These are phyloP conservation scores for Aspergillus sp. DNA, from an alignment of 2,329 filamentous ascomycete species.

Conservation along the genomic window DNA sequence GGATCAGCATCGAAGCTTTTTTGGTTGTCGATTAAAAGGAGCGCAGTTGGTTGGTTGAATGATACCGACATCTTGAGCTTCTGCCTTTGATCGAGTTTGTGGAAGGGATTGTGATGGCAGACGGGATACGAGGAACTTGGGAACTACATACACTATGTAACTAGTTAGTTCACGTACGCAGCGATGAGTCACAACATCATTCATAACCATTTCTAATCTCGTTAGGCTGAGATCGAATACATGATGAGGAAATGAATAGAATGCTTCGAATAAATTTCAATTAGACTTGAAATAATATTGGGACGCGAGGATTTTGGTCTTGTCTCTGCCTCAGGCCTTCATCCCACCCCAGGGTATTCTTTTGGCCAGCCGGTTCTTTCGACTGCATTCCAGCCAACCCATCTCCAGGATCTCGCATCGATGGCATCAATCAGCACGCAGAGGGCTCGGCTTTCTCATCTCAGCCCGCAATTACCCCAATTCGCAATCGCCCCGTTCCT, in stretches of 20 bases:
- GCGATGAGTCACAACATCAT: background rate
- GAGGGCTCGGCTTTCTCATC: background rate
- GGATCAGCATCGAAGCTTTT: slow-evolving; percentile 38
- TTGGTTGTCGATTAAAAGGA: slow-evolving; percentile 53
- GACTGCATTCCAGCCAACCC: background rate
- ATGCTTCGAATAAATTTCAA: background rate
- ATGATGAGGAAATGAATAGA: too few relatives aligned
- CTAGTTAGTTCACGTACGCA: background rate
- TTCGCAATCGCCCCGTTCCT: background rate
- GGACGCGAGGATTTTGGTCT: background rate
- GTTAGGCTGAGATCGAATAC: too few relatives aligned
- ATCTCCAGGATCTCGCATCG: background rate
- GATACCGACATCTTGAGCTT: too few relatives aligned
- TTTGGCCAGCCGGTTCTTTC: background rate
- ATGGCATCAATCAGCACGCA: background rate
- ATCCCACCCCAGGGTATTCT: background rate
- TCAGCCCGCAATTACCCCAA: background rate
- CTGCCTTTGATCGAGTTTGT: too few relatives aligned
- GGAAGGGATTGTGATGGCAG: too few relatives aligned
- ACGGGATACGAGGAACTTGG: too few relatives aligned
- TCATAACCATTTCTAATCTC: background rate
- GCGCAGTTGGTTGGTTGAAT: slow-evolving; percentile 35
- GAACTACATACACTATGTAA: too few relatives aligned
- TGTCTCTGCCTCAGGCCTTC: background rate
- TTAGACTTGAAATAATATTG: background rate